Percentiles rank a stretch among this genome's conserved stretches.
phyloP scores from a whole-genome alignment of 78 protist genomes.

The Monosiga brevicollis region DNA sequence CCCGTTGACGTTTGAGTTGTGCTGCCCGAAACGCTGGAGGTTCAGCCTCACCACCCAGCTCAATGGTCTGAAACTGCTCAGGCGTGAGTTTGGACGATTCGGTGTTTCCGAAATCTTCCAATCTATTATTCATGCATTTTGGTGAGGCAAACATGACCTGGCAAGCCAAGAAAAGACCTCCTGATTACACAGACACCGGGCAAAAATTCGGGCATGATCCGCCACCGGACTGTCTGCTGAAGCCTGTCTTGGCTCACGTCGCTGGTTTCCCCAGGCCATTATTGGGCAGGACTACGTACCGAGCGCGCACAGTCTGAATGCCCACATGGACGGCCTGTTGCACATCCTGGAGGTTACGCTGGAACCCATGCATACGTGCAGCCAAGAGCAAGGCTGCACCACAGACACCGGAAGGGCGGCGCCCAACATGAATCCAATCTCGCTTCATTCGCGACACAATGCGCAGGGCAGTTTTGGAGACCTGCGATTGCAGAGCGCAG shows the following conservation, averaged over 20 bases:
- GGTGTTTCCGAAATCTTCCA: constrained; percentile 41
- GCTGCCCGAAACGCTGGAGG: constrained; percentile 78
- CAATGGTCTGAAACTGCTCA: constrained; percentile 42
- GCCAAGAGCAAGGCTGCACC: constrained; percentile 91
- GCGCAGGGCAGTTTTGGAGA: constrained; percentile 74
- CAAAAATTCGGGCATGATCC: neutral
- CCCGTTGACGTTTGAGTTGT: no score
- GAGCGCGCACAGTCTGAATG: constrained; percentile 50
- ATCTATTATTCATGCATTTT: no score
- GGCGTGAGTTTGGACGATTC: constrained; percentile 23
- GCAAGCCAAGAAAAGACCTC: no score
- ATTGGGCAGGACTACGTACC: neutral
- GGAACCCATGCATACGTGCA: constrained; percentile 81
- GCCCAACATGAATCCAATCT: constrained; percentile 85
- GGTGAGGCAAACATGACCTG: no score
- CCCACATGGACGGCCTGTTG: constrained; percentile 68
- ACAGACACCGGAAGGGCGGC: constrained; percentile 86
- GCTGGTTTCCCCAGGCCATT: neutral
- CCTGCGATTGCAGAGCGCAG: no score
- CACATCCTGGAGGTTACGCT: constrained; percentile 63
- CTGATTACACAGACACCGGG: neutral
- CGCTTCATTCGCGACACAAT: constrained; percentile 84
- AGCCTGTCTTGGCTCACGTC: neutral
- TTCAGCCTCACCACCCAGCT: constrained; percentile 50
- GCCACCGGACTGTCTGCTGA: neutral